phyloP scores from a whole-genome alignment of 1,139 yeast species.

The Geotrichum aggregatum region DNA sequence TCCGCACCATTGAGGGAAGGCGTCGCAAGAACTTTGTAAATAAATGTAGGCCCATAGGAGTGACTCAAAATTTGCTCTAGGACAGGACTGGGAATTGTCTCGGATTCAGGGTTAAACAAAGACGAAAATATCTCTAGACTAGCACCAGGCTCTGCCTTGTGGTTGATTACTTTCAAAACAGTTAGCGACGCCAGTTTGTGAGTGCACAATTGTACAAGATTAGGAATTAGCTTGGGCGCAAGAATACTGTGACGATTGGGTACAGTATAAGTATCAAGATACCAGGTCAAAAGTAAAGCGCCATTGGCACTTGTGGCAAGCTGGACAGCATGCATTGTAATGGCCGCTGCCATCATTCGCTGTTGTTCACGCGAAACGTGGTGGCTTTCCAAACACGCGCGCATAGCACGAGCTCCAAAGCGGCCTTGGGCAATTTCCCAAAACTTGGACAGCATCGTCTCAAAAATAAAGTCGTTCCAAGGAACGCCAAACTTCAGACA shows the following conservation, averaged over 20 bases:
- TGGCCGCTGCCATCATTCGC: slow-evolving; percentile 68
- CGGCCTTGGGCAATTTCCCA: slow-evolving; percentile 82
- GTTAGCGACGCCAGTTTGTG: slow-evolving; percentile 86
- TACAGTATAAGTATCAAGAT: slow-evolving; percentile 76
- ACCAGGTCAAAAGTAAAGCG: slow-evolving; percentile 87
- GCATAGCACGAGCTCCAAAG: slow-evolving; percentile 90
- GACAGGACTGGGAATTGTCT: slow-evolving; percentile 33
- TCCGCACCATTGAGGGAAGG: slow-evolving; percentile 41
- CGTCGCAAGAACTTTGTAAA: slow-evolving; percentile 60
- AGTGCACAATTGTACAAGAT: slow-evolving; percentile 63
- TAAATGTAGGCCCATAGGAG: slow-evolving; percentile 74
- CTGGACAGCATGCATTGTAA: slow-evolving; percentile 72
- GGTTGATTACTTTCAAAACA: slow-evolving; percentile 68
- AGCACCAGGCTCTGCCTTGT: slow-evolving; percentile 59
- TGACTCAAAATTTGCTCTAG: slow-evolving; percentile 53
- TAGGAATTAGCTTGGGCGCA: slow-evolving; percentile 58
- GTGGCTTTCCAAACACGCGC: slow-evolving; percentile 85
- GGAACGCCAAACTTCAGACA: slow-evolving; percentile 86
- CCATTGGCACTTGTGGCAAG: slow-evolving; percentile 85
- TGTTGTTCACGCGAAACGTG: slow-evolving; percentile 64
- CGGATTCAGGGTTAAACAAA: slow-evolving; percentile 45
- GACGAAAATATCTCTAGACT: slow-evolving; percentile 59
- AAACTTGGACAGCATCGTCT: slow-evolving; percentile 73
- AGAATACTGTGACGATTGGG: slow-evolving; percentile 54
- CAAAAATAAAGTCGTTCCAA: slow-evolving; percentile 85